Conservation (phyloP, 2,329 filamentous ascomycete genomes). For the Penicillium sp. region DNA sequence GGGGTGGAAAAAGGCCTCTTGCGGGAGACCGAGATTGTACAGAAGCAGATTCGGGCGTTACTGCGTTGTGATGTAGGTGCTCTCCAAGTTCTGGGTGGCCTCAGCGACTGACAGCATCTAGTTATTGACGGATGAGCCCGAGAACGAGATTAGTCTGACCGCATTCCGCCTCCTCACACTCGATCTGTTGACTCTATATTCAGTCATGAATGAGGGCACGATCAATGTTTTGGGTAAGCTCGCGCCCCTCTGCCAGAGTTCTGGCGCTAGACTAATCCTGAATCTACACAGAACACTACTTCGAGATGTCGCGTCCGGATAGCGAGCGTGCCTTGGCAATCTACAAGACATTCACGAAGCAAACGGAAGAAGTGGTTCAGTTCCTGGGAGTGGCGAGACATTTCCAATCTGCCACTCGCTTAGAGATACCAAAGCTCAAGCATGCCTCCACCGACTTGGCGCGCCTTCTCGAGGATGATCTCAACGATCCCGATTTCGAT, state of each 20-base stretch:
- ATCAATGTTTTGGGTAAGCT: conserved; percentile 87
- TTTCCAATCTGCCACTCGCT: conserved; percentile 84
- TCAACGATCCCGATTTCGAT: conserved; percentile 93
- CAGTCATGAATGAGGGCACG: conserved; percentile 92
- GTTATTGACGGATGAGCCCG: conserved; percentile 81
- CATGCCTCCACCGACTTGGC: conserved; percentile 91
- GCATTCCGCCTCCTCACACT: conserved; percentile 88
- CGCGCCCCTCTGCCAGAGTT: not conserved
- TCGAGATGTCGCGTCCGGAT: conserved; percentile 94
- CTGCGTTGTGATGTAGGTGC: conserved; percentile 79
- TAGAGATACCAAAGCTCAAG: conserved; percentile 95
- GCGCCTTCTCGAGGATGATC: conserved; percentile 85
- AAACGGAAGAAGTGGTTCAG: conserved; percentile 88
- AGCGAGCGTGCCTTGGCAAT: conserved; percentile 88
- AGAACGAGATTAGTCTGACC: conserved; percentile 94
- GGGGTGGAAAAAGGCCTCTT: conserved; percentile 88
- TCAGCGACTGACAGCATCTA: conserved; percentile 38
- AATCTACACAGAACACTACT: conserved; percentile 72
- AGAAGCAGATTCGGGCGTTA: conserved; percentile 79
- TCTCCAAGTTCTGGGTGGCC: not conserved
- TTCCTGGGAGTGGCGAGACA: conserved; percentile 83
- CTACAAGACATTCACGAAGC: conserved; percentile 85
- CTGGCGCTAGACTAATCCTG: conserved; percentile 11
- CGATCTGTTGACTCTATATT: conserved; percentile 84
- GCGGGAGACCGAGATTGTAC: conserved; percentile 85